Conservation (phyloP, 495 filamentous ascomycete genomes). For the Penicillium bovifimosum region DNA sequence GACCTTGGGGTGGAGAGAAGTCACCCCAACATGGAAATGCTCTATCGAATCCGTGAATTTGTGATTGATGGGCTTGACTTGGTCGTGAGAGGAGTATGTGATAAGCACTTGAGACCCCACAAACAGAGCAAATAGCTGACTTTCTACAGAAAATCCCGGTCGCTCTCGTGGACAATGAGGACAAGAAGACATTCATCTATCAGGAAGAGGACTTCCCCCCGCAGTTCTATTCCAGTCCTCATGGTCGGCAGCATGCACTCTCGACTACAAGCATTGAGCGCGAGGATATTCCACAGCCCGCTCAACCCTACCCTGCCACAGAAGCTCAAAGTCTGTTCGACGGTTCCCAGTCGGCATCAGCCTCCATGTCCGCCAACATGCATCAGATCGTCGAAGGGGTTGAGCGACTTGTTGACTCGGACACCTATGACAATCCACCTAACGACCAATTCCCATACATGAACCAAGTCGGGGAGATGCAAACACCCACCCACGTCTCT, state of each 20-base stretch:
- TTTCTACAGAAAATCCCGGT: constrained; percentile 39
- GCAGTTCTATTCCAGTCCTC: constrained; percentile 43
- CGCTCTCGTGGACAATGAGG: constrained; percentile 40
- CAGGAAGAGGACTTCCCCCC: constrained; percentile 50
- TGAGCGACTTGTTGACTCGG: constrained; percentile 54
- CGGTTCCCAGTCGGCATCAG: constrained; percentile 43
- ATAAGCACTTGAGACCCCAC: background rate
- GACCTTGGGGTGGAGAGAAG: constrained; percentile 51
- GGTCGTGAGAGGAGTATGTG: constrained; percentile 47
- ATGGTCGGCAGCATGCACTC: constrained; percentile 32
- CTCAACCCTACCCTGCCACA: constrained; percentile 22
- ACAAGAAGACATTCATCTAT: constrained; percentile 50
- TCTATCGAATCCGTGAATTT: constrained; percentile 61
- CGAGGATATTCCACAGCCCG: constrained; percentile 38
- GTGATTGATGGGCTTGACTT: constrained; percentile 60
- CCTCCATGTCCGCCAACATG: constrained; percentile 47
- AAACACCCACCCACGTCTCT: constrained; percentile 21
- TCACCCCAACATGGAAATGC: constrained; percentile 65
- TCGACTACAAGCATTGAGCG: constrained; percentile 39
- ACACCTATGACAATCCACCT: constrained; percentile 43
- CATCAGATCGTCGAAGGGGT: constrained; percentile 58
- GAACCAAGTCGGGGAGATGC: constrained; percentile 19
- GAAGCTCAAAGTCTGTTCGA: constrained; percentile 38
- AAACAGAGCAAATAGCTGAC: background rate
- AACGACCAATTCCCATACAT: constrained; percentile 24